Percentiles rank a stretch among this genome's conserved stretches.
These are phyloP conservation scores for Botrytis tulipae DNA, from an alignment of 2,329 filamentous ascomycete genomes.

Conservation along the genomic window DNA sequence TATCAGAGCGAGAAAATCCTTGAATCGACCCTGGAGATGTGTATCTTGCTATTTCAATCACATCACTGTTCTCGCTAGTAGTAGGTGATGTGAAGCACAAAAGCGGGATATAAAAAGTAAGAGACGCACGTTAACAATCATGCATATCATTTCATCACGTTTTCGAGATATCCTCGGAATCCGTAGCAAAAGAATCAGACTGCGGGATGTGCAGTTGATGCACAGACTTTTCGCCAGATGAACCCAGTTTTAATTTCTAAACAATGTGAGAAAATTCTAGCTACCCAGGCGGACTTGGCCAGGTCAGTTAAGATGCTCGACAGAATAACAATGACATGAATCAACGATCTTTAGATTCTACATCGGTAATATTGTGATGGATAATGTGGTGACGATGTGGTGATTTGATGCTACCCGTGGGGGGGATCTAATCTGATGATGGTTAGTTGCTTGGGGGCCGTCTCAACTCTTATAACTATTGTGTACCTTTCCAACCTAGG, in stretches of 20 bases:
- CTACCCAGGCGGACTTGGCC: neutral
- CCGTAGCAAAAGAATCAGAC: constrained; percentile 6
- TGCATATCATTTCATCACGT: constrained; percentile 1
- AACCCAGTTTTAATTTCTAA: constrained; percentile 6
- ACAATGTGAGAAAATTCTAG: neutral
- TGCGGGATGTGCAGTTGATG: constrained; percentile 15
- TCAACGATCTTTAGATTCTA: neutral
- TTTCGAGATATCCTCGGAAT: constrained; percentile 17
- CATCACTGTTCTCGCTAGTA: neutral
- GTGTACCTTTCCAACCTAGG: neutral
- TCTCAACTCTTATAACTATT: neutral
- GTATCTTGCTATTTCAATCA: neutral
- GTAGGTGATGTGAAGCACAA: neutral
- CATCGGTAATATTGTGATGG: neutral
- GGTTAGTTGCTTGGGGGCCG: neutral
- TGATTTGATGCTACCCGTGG: neutral
- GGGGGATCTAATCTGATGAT: constrained; percentile 18
- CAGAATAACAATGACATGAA: neutral
- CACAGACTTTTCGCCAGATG: constrained; percentile 12
- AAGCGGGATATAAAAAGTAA: constrained; percentile 2
- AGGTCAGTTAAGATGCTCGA: neutral
- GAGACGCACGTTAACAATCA: constrained; percentile 6
- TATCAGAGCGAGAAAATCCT: neutral
- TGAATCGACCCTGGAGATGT: neutral
- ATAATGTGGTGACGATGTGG: neutral